Percentiles rank a stretch among this genome's conserved stretches.
These are phyloP conservation scores for Aspergillus nanangensis DNA, from an alignment of 495 filamentous ascomycete species.

Conservation along the genomic window DNA sequence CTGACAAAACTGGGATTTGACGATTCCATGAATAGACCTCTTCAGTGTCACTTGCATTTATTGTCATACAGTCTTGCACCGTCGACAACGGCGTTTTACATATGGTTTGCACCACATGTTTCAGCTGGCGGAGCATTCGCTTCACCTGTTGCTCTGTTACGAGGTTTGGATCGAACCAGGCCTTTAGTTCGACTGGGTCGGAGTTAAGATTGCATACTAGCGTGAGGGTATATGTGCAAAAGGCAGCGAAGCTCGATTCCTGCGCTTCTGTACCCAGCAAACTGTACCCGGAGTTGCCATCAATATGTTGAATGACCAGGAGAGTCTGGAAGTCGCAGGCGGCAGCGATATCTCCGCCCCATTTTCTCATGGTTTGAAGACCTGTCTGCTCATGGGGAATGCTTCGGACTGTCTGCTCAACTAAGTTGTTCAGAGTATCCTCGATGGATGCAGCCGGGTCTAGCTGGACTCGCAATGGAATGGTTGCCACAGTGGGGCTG, in stretches of 20 bases:
- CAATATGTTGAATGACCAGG: neutral
- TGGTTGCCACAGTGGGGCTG: neutral
- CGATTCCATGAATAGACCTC: neutral
- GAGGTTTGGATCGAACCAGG: neutral
- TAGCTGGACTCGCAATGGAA: neutral
- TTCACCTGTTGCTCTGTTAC: neutral
- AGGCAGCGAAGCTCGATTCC: neutral
- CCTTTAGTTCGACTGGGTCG: neutral
- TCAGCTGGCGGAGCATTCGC: neutral
- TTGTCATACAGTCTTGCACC: neutral
- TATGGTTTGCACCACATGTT: neutral
- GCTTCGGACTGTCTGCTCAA: neutral
- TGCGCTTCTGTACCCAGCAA: neutral
- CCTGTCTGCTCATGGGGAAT: neutral
- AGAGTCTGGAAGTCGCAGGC: neutral
- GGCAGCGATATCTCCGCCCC: neutral
- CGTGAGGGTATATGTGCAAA: neutral
- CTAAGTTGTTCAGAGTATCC: neutral
- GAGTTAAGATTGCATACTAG: neutral
- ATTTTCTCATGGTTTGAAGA: neutral
- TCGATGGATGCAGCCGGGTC: neutral
- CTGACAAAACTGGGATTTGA: neutral
- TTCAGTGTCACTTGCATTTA: neutral
- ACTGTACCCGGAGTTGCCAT: neutral
- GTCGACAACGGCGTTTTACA: neutral